A percentile compares a stretch with the other conserved stretches of the same genome.
phyloP scores from a whole-genome alignment of 129 eudicot genomes.

The Flaveria bidentis region DNA sequence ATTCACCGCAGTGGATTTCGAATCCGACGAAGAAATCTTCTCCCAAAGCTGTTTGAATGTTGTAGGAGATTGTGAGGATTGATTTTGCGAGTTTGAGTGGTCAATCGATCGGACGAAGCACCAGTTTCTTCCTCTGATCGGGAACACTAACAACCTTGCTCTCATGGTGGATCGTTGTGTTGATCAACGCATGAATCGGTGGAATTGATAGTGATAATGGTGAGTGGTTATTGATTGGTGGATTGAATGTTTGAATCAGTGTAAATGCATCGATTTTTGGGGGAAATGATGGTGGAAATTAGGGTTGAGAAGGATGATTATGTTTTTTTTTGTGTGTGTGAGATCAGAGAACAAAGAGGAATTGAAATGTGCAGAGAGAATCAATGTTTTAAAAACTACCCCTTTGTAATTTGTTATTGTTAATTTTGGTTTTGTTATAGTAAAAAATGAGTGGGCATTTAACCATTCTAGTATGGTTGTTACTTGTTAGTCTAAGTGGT shows the following conservation, averaged over 20 bases:
- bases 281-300: not conserved
- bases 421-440: too few species aligned
- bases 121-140: constrained; percentile 89
- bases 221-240: not conserved
- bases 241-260: not conserved
- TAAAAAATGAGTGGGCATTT: too few species aligned
- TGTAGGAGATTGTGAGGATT: constrained; percentile 52
- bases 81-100: constrained; percentile 35
- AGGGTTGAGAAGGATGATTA: not conserved
- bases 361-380: too few species aligned
- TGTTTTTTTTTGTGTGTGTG: not conserved
- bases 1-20: constrained; percentile 49
- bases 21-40: constrained; percentile 45
- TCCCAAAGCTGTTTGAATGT: constrained; percentile 68
- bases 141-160: constrained; percentile 78
- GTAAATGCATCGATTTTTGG: not conserved
- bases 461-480: too few species aligned
- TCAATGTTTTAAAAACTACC: too few species aligned
- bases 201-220: not conserved
- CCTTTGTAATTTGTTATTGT: too few species aligned
- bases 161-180: constrained; percentile 42
- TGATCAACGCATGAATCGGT: not conserved
- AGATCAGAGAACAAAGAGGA: too few species aligned
- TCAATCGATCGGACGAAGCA: constrained; percentile 72
- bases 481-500: too few species aligned